phyloP scores from a whole-genome alignment of 1,284 basidiomycete species.

The Trichosporon sp. region DNA sequence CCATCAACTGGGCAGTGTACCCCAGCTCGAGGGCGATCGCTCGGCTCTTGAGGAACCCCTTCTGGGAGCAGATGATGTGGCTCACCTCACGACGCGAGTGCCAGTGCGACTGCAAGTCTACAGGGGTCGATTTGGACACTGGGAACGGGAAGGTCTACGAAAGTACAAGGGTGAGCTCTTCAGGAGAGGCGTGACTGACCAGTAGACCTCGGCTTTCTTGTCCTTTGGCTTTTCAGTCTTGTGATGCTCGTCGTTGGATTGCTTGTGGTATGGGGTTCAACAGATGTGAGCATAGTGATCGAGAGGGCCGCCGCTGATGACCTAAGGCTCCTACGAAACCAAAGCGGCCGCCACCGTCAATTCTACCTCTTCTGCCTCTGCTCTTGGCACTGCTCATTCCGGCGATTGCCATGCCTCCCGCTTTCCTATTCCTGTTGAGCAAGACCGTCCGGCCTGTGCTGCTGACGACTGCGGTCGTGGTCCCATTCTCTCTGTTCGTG shows the following conservation, averaged over 20 bases:
- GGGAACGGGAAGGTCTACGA: conserved; percentile 41
- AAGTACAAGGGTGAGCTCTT: conserved; percentile 46
- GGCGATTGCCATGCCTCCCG: conserved; percentile 65
- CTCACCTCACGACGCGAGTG: conserved; percentile 21
- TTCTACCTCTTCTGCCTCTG: conserved; percentile 77
- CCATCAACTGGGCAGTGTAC: background rate
- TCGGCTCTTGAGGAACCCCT: conserved; percentile 32
- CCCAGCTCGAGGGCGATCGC: conserved; percentile 1
- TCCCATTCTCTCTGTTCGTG: conserved; percentile 72
- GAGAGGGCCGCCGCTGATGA: background rate
- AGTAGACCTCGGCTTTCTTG: conserved; percentile 43
- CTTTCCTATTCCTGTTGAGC: conserved; percentile 68
- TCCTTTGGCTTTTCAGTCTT: conserved; percentile 40
- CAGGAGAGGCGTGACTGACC: background rate
- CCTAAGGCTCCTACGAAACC: conserved; percentile 4
- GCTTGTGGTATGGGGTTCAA: conserved; percentile 46
- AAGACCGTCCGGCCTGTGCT: conserved; percentile 77
- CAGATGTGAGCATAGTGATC: conserved; percentile 37
- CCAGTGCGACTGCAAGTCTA: conserved; percentile 44
- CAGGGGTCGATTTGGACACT: conserved; percentile 44
- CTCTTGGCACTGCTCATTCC: conserved; percentile 70
- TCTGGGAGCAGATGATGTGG: conserved; percentile 32
- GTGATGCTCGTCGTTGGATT: conserved; percentile 40
- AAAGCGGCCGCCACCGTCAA: conserved; percentile 23
- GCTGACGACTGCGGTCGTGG: conserved; percentile 67